These are phyloP conservation scores for Nidularia sp. DNA, from an alignment of 768 basidiomycete genomes.

Conservation along the genomic window DNA sequence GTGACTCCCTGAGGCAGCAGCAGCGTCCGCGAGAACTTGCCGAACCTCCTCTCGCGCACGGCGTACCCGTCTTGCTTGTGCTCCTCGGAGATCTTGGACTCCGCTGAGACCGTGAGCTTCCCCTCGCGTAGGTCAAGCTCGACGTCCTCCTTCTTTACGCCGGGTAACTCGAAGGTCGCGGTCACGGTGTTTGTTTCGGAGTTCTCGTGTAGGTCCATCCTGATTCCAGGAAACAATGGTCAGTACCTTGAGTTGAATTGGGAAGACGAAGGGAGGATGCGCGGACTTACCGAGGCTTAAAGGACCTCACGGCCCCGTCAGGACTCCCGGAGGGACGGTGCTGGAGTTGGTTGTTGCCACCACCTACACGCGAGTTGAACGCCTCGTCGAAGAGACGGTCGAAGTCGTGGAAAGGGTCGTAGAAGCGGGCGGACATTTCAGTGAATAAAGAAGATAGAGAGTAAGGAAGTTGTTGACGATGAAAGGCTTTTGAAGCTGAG, in stretches of 20 bases:
- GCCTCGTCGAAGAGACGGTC: slow-evolving; percentile 35
- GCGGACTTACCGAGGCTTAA: slow-evolving; percentile 25
- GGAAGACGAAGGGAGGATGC: neutral
- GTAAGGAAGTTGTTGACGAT: neutral
- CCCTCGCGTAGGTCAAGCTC: slow-evolving; percentile 49
- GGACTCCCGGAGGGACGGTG: slow-evolving; percentile 1
- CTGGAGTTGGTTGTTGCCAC: slow-evolving; percentile 2
- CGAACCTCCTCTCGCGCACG: slow-evolving; percentile 48
- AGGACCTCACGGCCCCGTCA: slow-evolving; percentile 11
- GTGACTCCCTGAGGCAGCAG: slow-evolving; percentile 50
- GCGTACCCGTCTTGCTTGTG: slow-evolving; percentile 35
- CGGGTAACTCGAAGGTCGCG: slow-evolving; percentile 59
- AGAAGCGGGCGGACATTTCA: slow-evolving; percentile 9
- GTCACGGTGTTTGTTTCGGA: slow-evolving; percentile 43
- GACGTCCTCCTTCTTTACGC: slow-evolving; percentile 49
- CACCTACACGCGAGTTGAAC: slow-evolving; percentile 7
- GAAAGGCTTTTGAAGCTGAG: no score
- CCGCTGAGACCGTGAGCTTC: slow-evolving; percentile 49
- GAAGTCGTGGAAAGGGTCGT: slow-evolving; percentile 37
- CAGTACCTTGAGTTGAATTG: neutral
- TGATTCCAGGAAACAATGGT: slow-evolving; percentile 28
- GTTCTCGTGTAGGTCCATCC: slow-evolving; percentile 49
- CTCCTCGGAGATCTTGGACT: slow-evolving; percentile 31
- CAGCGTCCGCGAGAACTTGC: slow-evolving; percentile 40
- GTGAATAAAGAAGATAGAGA: neutral